These are phyloP conservation scores for Cladosporium cucumerinum DNA, from an alignment of 2,329 filamentous ascomycete species.

Conservation along the genomic window DNA sequence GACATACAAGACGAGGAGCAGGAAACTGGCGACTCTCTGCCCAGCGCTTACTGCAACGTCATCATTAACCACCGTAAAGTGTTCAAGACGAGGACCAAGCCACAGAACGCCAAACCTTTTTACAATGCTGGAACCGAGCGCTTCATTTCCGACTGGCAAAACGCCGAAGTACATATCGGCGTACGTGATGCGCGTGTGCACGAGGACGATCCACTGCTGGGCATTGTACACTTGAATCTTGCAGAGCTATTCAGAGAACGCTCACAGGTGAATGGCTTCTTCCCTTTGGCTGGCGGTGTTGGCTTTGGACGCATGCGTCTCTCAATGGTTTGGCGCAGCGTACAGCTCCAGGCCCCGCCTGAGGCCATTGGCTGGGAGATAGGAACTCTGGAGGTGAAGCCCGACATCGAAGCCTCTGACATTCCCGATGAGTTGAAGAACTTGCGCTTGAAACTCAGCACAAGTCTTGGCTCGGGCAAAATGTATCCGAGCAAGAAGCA, in stretches of 20 bases:
- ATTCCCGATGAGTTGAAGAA: constrained; percentile 49
- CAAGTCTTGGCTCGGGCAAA: constrained; percentile 57
- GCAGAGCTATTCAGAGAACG: constrained; percentile 58
- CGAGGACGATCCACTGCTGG: constrained; percentile 66
- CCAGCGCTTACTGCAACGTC: constrained; percentile 68
- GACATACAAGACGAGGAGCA: constrained; percentile 52
- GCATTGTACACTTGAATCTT: constrained; percentile 66
- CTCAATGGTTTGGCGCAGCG: constrained; percentile 69
- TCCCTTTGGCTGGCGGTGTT: constrained; percentile 67
- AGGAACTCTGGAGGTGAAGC: constrained; percentile 65
- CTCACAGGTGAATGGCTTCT: constrained; percentile 64
- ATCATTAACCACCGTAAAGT: constrained; percentile 69
- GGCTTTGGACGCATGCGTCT: constrained; percentile 67
- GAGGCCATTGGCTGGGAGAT: constrained; percentile 67
- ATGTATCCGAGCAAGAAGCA: constrained; percentile 48
- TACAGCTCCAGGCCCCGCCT: constrained; percentile 59
- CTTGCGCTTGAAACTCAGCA: constrained; percentile 57
- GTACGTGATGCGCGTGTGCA: constrained; percentile 66
- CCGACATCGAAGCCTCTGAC: constrained; percentile 48
- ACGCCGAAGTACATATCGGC: constrained; percentile 63
- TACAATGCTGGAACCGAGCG: constrained; percentile 74
- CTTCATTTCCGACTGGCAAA: constrained; percentile 66
- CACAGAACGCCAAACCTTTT: constrained; percentile 73
- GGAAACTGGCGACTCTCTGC: constrained; percentile 61
- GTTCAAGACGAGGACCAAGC: constrained; percentile 71